Evolutionary conservation across 2,329 filamentous ascomycete species (phyloP).

Genomic region (Paecilomyces variotii): DNA sequence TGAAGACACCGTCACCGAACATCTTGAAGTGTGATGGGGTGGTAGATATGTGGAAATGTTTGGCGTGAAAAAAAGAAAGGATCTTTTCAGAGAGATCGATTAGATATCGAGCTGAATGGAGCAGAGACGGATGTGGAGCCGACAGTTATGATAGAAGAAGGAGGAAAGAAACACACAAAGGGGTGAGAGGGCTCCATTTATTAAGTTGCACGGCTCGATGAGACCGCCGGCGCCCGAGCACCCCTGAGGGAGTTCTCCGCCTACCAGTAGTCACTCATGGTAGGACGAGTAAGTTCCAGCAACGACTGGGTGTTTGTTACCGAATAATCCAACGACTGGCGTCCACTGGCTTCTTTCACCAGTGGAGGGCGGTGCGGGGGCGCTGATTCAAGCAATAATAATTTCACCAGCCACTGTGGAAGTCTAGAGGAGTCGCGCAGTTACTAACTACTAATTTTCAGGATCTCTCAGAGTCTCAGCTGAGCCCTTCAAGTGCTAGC

Average conservation of each 20-base stretch:
- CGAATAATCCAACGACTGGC: not conserved
- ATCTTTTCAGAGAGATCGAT: no score
- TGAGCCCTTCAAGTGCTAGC: not conserved
- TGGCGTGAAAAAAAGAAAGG: no score
- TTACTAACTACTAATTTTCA: not conserved
- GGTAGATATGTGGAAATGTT: not conserved
- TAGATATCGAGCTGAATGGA: no score
- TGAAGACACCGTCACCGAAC: constrained; percentile 18
- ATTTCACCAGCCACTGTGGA: not conserved
- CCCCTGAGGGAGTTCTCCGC: not conserved
- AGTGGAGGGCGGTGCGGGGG: not conserved
- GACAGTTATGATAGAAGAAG: not conserved
- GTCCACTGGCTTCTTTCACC: not conserved
- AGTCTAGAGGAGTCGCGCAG: not conserved
- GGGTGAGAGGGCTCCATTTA: not conserved
- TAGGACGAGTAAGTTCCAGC: not conserved
- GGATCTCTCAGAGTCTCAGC: not conserved
- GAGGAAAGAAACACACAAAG: not conserved
- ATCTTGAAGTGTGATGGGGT: not conserved
- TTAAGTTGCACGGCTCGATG: not conserved
- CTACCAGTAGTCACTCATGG: not conserved
- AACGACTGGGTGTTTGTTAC: not conserved
- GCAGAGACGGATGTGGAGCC: not conserved
- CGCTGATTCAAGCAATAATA: not conserved
- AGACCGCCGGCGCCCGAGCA: not conserved